Evolutionary conservation across 2,329 filamentous ascomycete genomes (phyloP).

Genomic region (Aspergillus eucalypticola): DNA sequence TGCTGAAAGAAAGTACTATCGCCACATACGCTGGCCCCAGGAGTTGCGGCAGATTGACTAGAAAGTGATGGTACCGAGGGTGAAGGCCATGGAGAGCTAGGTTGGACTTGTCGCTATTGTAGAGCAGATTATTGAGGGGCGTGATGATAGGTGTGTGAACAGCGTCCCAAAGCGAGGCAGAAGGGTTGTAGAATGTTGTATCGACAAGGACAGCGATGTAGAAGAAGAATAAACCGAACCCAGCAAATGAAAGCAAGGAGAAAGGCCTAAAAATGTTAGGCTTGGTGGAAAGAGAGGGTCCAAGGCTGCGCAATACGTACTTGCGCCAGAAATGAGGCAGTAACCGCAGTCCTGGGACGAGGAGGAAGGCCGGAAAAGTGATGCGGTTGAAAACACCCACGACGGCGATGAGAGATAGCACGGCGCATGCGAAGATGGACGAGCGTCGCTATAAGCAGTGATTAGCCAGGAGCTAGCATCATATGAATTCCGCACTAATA

Average conservation of each 20-base stretch:
- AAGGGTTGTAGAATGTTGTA: conserved; percentile 72
- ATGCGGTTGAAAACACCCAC: conserved; percentile 95
- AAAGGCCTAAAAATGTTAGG: conserved; percentile 48
- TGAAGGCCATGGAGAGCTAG: conserved; percentile 75
- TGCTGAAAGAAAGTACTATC: conserved; percentile 51
- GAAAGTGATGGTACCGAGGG: conserved; percentile 74
- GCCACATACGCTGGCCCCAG: conserved; percentile 69
- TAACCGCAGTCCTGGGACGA: conserved; percentile 79
- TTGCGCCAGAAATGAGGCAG: conserved; percentile 82
- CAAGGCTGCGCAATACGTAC: conserved; percentile 50
- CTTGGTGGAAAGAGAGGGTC: conserved; percentile 3
- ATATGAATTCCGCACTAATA: background rate
- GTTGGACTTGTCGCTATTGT: conserved; percentile 71
- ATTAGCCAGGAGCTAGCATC: conserved; percentile 14
- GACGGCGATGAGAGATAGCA: conserved; percentile 78
- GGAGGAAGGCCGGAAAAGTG: conserved; percentile 89
- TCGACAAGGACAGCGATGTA: conserved; percentile 76
- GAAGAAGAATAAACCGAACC: conserved; percentile 67
- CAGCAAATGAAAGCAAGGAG: conserved; percentile 62
- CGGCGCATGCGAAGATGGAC: conserved; percentile 71
- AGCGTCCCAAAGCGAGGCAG: conserved; percentile 37
- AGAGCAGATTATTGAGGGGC: conserved; percentile 74
- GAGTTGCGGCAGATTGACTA: conserved; percentile 70
- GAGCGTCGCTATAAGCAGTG: conserved; percentile 62
- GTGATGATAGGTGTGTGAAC: conserved; percentile 67